A percentile compares a stretch with the other conserved stretches of the same genome.
phyloP scores from a whole-genome alignment of 805 yeast genomes.

The Sugiyamaella lignohabitans region DNA sequence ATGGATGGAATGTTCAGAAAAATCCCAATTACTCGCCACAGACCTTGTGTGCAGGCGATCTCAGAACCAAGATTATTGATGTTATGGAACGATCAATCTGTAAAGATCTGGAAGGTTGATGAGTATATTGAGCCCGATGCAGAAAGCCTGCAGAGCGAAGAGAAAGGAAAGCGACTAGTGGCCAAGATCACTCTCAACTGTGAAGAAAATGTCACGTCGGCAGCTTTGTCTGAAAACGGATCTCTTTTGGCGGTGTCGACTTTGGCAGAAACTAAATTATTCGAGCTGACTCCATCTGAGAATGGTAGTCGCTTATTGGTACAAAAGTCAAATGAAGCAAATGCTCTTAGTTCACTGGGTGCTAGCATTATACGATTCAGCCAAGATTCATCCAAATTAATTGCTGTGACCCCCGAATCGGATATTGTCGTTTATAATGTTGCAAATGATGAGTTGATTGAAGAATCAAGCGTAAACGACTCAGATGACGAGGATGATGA shows the following conservation, averaged over 20 bases:
- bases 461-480: slow-evolving; percentile 14
- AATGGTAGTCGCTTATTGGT: slow-evolving; percentile 3
- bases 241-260: slow-evolving; percentile 67
- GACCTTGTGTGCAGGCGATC: slow-evolving; percentile 47
- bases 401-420: slow-evolving; percentile 24
- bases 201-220: slow-evolving; percentile 72
- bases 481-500: slow-evolving; percentile 18
- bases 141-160: slow-evolving; percentile 19
- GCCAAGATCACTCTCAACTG: slow-evolving; percentile 60
- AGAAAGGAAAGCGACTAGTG: slow-evolving; percentile 47
- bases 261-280: slow-evolving; percentile 58
- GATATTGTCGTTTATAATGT: slow-evolving; percentile 24
- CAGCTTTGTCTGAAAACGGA: slow-evolving; percentile 60
- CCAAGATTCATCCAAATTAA: slow-evolving; percentile 18
- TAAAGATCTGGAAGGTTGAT: slow-evolving; percentile 71
- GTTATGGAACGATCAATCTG: slow-evolving; percentile 75
- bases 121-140: slow-evolving; percentile 20
- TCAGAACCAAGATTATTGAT: slow-evolving; percentile 46
- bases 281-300: slow-evolving; percentile 43
- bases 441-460: slow-evolving; percentile 7
- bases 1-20: slow-evolving; percentile 64
- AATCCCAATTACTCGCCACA: slow-evolving; percentile 55
- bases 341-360: slow-evolving; percentile 9
- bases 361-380: slow-evolving; percentile 17
- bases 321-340: slow-evolving; percentile 2